Evolutionary conservation across 2,329 filamentous ascomycete genomes (phyloP).

Genomic region (Beauveria brongniartii): DNA sequence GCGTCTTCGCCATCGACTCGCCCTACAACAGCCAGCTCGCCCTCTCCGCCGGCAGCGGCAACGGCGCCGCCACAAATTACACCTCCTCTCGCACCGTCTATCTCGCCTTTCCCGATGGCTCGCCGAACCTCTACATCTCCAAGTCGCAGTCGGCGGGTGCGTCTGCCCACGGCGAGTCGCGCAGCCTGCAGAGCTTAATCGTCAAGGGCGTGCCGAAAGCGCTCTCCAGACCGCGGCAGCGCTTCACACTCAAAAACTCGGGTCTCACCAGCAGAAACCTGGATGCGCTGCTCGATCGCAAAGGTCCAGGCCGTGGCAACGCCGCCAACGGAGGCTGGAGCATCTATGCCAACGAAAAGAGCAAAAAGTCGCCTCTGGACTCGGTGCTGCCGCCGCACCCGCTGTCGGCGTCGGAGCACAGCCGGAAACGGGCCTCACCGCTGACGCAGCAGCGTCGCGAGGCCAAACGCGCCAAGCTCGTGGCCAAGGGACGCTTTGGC

Average conservation of each 20-base stretch:
- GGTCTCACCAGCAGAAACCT: constrained; percentile 65
- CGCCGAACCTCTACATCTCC: constrained; percentile 64
- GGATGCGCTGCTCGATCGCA: constrained; percentile 57
- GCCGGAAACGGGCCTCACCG: constrained; percentile 21
- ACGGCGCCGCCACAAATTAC: constrained; percentile 35
- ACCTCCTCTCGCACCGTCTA: constrained; percentile 67
- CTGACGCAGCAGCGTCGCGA: constrained; percentile 24
- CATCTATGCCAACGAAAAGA: constrained; percentile 61
- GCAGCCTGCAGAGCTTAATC: constrained; percentile 61
- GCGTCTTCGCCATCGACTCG: constrained; percentile 71
- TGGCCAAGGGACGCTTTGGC: constrained; percentile 66
- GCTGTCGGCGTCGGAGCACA: constrained; percentile 27
- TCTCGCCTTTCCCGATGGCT: constrained; percentile 73
- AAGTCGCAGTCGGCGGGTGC: constrained; percentile 38
- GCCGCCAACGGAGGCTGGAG: constrained; percentile 71
- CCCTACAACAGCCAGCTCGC: constrained; percentile 62
- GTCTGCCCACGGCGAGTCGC: constrained; percentile 41
- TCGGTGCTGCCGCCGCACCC: constrained; percentile 39
- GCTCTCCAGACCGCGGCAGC: constrained; percentile 63
- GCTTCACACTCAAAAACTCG: constrained; percentile 62
- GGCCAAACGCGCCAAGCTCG: constrained; percentile 49
- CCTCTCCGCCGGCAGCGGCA: constrained; percentile 25
- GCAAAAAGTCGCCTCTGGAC: constrained; percentile 47
- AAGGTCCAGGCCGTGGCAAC: constrained; percentile 63
- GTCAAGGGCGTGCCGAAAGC: constrained; percentile 76